Evolutionary conservation across 371 early-diverging fungal genomes (phyloP).

Genomic region (Dichotomocladium elegans): DNA sequence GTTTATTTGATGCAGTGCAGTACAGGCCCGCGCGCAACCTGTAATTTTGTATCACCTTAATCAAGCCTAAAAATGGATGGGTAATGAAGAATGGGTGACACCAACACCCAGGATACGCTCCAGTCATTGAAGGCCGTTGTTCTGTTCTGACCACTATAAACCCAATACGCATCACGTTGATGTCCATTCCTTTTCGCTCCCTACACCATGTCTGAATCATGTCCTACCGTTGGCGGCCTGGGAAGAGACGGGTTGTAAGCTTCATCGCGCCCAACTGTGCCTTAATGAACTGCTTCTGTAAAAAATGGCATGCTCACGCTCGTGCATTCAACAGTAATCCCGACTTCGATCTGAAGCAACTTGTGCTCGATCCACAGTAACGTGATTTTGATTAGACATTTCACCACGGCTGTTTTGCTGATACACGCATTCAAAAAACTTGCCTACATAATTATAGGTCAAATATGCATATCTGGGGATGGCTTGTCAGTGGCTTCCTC

Average conservation of each 20-base stretch:
- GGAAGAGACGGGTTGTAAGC: not conserved
- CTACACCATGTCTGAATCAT: not conserved
- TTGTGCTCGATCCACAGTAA: slow-evolving; percentile 3
- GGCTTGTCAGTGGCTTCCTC: slow-evolving; percentile 33
- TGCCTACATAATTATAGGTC: slow-evolving; percentile 9
- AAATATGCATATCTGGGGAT: slow-evolving; percentile 46
- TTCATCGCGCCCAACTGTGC: not conserved
- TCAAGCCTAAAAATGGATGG: too few species aligned
- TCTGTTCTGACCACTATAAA: too few species aligned
- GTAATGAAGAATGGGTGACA: too few species aligned
- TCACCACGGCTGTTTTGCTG: not conserved
- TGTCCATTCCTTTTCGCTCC: not conserved
- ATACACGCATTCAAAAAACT: not conserved
- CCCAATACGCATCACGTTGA: too few species aligned
- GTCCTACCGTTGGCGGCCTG: not conserved
- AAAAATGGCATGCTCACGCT: not conserved
- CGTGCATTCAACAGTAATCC: not conserved
- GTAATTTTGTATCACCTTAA: too few species aligned
- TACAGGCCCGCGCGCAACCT: too few species aligned
- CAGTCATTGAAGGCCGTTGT: too few species aligned
- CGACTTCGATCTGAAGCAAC: slow-evolving; percentile 4
- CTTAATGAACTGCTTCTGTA: too few species aligned
- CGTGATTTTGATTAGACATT: not conserved
- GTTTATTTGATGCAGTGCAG: too few species aligned
- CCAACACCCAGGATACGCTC: not conserved